Evolutionary conservation across 1,284 basidiomycete species (phyloP).

Genomic region (Lentinula novae-zelandiae): DNA sequence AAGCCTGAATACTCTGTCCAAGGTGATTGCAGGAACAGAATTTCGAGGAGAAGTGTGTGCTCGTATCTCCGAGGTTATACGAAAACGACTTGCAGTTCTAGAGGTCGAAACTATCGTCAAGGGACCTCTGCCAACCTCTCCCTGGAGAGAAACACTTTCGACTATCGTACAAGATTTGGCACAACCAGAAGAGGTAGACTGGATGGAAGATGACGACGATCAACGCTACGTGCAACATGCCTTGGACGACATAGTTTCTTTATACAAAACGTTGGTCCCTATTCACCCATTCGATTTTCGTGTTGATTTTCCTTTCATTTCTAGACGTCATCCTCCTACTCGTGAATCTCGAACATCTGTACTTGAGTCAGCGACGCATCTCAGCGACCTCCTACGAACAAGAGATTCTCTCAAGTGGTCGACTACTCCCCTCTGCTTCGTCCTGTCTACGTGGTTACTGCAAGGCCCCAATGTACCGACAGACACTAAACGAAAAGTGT

Average conservation of each 20-base stretch:
- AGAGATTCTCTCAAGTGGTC: conserved; percentile 24
- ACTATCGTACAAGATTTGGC: conserved; percentile 33
- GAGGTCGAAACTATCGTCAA: background rate
- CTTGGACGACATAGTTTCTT: conserved; percentile 32
- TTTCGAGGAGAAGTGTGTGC: background rate
- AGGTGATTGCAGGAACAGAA: background rate
- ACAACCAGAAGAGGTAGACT: conserved; percentile 36
- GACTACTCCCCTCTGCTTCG: conserved; percentile 35
- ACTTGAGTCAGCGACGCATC: conserved; percentile 33
- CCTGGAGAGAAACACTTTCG: conserved; percentile 28
- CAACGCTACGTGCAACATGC: conserved; percentile 30
- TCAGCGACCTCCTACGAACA: conserved; percentile 24
- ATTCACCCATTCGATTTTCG: conserved; percentile 6
- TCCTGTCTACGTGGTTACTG: conserved; percentile 39
- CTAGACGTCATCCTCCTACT: conserved; percentile 32
- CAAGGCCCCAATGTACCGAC: conserved; percentile 42
- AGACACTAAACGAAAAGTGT: conserved; percentile 42
- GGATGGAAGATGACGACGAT: conserved; percentile 46
- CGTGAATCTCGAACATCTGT: conserved; percentile 28
- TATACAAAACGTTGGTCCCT: conserved; percentile 37
- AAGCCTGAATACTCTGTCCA: background rate
- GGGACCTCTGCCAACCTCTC: background rate
- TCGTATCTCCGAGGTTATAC: background rate
- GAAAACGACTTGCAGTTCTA: background rate
- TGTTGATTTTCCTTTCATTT: conserved; percentile 2